Conservation (phyloP, 1,284 basidiomycete genomes). For the Apiotrichum sp. region DNA sequence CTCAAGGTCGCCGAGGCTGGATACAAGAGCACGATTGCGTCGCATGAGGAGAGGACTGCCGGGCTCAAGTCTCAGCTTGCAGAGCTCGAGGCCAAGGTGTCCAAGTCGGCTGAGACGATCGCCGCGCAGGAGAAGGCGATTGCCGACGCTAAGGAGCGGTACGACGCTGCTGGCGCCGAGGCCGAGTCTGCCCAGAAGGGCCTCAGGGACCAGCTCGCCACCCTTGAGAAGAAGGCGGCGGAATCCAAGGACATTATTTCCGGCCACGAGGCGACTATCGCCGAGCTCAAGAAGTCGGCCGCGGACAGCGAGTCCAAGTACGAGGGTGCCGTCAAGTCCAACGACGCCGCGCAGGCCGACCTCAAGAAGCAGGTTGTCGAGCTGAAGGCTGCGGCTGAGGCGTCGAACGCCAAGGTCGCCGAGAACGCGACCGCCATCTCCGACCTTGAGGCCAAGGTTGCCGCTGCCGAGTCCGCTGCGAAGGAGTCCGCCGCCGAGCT, state of each 20-base stretch:
- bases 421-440: background rate
- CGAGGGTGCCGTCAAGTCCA: slow-evolving; percentile 5
- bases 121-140: slow-evolving; percentile 18
- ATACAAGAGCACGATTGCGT: background rate
- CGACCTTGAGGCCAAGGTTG: slow-evolving; percentile 1
- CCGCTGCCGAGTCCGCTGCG: background rate
- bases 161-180: slow-evolving; percentile 1
- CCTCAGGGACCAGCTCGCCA: background rate
- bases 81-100: background rate
- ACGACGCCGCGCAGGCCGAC: background rate
- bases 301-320: slow-evolving; percentile 12
- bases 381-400: background rate
- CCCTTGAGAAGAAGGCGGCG: background rate
- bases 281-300: slow-evolving; percentile 21
- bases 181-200: slow-evolving; percentile 2
- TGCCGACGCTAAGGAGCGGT: slow-evolving; percentile 17
- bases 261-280: slow-evolving; percentile 15
- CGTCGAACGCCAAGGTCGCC: background rate
- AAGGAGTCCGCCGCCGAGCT: too few species aligned
- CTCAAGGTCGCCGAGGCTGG: background rate
- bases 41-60: slow-evolving; percentile 6
- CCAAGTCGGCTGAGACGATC: background rate
- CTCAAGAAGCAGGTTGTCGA: background rate
- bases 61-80: background rate
- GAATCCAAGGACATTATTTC: background rate